Conservation (phyloP, 2,329 filamentous ascomycete species). For the Teratosphaeria destructans region DNA sequence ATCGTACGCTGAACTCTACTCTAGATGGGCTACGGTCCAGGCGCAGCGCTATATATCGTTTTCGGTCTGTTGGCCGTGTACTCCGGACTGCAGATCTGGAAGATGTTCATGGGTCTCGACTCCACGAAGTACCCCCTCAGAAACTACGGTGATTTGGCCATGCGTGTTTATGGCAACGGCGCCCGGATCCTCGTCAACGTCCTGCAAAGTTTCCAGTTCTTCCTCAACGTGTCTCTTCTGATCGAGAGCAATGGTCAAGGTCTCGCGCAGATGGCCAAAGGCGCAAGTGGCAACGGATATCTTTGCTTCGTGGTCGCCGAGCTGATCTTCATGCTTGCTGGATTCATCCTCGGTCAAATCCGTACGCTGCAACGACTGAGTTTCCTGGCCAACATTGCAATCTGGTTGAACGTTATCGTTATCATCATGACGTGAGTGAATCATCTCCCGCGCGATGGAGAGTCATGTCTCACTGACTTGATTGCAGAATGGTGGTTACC, state of each 20-base stretch:
- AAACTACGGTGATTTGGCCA: constrained; percentile 34
- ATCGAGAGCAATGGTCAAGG: not conserved
- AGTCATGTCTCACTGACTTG: not conserved
- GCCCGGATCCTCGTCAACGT: constrained; percentile 30
- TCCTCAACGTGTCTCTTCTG: constrained; percentile 28
- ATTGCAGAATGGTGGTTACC: constrained; percentile 39
- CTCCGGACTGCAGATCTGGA: not conserved
- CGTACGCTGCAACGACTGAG: constrained; percentile 45
- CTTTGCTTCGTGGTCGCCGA: not conserved
- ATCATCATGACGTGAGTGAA: constrained; percentile 29
- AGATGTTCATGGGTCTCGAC: constrained; percentile 23
- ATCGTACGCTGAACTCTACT: not conserved
- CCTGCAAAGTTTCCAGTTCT: constrained; percentile 30
- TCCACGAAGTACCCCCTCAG: constrained; percentile 30
- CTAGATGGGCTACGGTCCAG: constrained; percentile 25
- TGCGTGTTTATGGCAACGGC: constrained; percentile 28
- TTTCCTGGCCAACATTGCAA: constrained; percentile 44
- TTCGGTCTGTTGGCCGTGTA: constrained; percentile 25
- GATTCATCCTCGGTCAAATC: constrained; percentile 46
- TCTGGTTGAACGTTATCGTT: constrained; percentile 46
- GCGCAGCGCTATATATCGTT: constrained; percentile 28
- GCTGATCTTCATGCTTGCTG: constrained; percentile 25
- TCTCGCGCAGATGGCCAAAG: not conserved
- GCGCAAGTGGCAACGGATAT: not conserved
- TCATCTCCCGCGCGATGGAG: not conserved